Base-by-base conservation (phyloP, 371 early-diverging fungal species). In the Mortierella sp. region DNA sequence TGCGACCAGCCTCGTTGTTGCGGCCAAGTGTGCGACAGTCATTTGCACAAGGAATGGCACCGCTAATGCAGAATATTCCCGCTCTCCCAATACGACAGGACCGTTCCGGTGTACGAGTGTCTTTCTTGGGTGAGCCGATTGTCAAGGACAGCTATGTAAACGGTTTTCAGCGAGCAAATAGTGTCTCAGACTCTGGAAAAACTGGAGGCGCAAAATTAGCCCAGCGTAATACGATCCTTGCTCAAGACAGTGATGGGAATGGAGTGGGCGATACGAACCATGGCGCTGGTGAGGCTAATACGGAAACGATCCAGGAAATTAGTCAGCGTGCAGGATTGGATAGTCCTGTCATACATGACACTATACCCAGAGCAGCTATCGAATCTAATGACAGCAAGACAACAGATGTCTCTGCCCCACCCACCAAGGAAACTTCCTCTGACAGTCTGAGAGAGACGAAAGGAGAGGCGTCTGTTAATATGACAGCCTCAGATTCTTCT, bases 31-130 rank as follows among this genome's bases (percentile, higher is more conserved):
- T 44, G 21, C 76, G 76, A 15, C 76, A 75, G 37, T 75, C 76
- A 4, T 70, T 70, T 60, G 76, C 62, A n/a, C 70, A 70, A 28
- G 76, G 74, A 7, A 62, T 70, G 59, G 66, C 57, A 11, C 66
- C 72, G 1, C 25, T 72, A 26, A 59, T 65, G 23, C 72, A 66
- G 25, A 30, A 14, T 25, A 66, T 66, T 21, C 76, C 76, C 5
- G 70, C 71, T 12, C 56, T 75, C 19, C 76, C 76, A 14, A 66
- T 70, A 28, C 63, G 76, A 48, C 74, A 64, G 23, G 76, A 75
- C 52, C 76, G 76, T 11, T 60, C 68, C 0, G 76, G 67, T 28
- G 64, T 56, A 19, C 67, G 71, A 15, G 71, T 75, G 0, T 75
- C 76, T 12, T 75, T 75, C 50, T 44, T 74, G 26, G 68, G 74